Percentiles rank a stretch among this genome's conserved stretches.
phyloP scores from a whole-genome alignment of 225 moss, liverwort and hornwort genomes.

The Thuidium tamariscinum region DNA sequence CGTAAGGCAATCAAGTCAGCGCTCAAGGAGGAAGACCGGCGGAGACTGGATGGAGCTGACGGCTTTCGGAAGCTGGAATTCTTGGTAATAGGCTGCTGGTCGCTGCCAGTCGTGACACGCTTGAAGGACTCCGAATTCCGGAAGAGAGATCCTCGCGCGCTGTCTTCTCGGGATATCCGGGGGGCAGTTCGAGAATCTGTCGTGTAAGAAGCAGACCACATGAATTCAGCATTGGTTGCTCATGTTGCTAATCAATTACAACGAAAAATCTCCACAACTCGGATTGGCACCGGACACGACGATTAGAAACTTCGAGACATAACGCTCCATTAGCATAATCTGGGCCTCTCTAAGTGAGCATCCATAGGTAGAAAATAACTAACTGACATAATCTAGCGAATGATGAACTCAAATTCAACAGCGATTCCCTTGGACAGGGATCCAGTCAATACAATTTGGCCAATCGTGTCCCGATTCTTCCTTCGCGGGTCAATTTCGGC shows the following conservation, averaged over 20 bases:
- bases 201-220: neutral
- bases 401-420: neutral
- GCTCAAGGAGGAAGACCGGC: slow-evolving; percentile 1
- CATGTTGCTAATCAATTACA: neutral
- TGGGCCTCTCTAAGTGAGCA: neutral
- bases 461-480: neutral
- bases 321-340: neutral
- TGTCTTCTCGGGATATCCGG: slow-evolving; percentile 3
- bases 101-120: slow-evolving; percentile 3
- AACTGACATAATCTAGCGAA: neutral
- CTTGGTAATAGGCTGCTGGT: neutral
- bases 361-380: neutral
- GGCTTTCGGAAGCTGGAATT: slow-evolving; percentile 1
- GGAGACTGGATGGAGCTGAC: neutral
- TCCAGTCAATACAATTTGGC: neutral
- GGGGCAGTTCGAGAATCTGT: neutral
- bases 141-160: slow-evolving; percentile 13
- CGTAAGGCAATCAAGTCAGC: slow-evolving; percentile 16
- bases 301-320: neutral
- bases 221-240: neutral
- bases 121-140: slow-evolving; percentile 47
- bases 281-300: neutral
- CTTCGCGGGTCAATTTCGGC: no score
- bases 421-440: neutral
- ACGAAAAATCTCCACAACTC: neutral